phyloP scores from a whole-genome alignment of 345 rosid genomes.

The Salix arbutifolia region DNA sequence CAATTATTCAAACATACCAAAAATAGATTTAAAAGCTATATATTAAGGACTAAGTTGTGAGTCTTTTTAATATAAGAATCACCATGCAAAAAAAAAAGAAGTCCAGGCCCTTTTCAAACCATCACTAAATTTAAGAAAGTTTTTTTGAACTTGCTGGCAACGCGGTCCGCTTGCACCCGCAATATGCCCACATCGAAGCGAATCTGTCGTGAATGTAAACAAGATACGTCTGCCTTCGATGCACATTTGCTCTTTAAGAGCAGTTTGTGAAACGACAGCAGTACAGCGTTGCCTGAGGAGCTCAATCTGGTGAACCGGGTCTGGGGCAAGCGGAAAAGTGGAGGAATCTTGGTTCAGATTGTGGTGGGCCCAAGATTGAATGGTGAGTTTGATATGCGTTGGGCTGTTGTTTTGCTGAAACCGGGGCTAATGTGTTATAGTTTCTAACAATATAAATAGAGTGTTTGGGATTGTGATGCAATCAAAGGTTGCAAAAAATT shows the following conservation, averaged over 20 bases:
- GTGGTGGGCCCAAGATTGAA: neutral
- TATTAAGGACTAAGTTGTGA: too few species aligned
- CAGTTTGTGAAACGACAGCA: neutral
- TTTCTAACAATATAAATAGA: neutral
- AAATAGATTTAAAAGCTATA: too few species aligned
- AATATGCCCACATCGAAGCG: slow-evolving; percentile 18
- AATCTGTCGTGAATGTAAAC: slow-evolving; percentile 63
- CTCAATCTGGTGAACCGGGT: neutral
- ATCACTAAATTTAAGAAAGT: too few species aligned
- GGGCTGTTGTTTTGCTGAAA: neutral
- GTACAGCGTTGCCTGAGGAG: neutral
- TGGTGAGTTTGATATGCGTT: neutral
- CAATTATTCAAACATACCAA: too few species aligned
- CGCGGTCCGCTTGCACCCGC: too few species aligned
- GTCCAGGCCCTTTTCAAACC: too few species aligned
- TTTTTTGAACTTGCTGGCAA: too few species aligned
- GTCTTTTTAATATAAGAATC: too few species aligned
- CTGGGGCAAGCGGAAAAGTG: neutral
- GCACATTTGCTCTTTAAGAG: neutral
- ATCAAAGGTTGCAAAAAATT: too few species aligned
- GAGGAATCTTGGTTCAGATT: neutral
- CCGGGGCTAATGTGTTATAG: neutral
- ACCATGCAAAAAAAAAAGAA: too few species aligned
- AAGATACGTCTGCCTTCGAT: slow-evolving; percentile 13
- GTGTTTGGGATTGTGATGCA: too few species aligned